Percentiles rank a stretch among this genome's conserved stretches.
Evolutionary conservation across 495 filamentous ascomycete species (phyloP).

Genomic region (Penicillium cosmopolitanum): DNA sequence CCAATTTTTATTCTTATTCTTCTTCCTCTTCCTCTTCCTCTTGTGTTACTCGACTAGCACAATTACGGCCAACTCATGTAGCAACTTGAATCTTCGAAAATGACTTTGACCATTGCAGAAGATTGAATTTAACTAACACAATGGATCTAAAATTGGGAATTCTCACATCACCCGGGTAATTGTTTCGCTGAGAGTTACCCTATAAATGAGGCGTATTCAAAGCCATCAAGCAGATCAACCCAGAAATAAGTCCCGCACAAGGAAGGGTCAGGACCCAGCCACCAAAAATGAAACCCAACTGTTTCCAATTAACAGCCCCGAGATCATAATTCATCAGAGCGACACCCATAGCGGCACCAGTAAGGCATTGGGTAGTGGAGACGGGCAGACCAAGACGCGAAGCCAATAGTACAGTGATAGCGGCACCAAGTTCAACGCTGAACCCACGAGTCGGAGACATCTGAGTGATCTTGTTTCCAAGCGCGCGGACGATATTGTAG

Average conservation of each 20-base stretch:
- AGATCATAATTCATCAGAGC: conserved; percentile 47
- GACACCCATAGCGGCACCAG: conserved; percentile 41
- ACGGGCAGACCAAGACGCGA: conserved; percentile 55
- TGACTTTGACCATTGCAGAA: too few species aligned
- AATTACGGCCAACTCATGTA: too few species aligned
- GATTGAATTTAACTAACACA: too few species aligned
- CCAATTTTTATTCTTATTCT: too few species aligned
- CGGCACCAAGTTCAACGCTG: conserved; percentile 70
- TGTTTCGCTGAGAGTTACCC: too few species aligned
- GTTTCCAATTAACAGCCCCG: conserved; percentile 42
- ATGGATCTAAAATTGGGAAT: too few species aligned
- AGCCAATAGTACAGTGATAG: conserved; percentile 69
- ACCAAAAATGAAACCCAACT: conserved; percentile 38
- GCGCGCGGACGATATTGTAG: conserved; percentile 69
- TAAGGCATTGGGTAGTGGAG: conserved; percentile 45
- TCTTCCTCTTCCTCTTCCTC: too few species aligned
- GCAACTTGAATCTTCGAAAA: too few species aligned
- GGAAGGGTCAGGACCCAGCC: conserved; percentile 48
- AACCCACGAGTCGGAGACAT: conserved; percentile 70
- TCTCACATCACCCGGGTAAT: too few species aligned
- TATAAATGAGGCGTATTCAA: conserved; percentile 31
- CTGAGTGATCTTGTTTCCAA: conserved; percentile 72
- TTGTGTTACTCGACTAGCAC: too few species aligned
- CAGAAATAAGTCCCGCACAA: conserved; percentile 40
- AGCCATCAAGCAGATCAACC: conserved; percentile 41